Conservation (phyloP, 768 basidiomycete genomes). For the Tylopilus plumbeoviolaceoides region DNA sequence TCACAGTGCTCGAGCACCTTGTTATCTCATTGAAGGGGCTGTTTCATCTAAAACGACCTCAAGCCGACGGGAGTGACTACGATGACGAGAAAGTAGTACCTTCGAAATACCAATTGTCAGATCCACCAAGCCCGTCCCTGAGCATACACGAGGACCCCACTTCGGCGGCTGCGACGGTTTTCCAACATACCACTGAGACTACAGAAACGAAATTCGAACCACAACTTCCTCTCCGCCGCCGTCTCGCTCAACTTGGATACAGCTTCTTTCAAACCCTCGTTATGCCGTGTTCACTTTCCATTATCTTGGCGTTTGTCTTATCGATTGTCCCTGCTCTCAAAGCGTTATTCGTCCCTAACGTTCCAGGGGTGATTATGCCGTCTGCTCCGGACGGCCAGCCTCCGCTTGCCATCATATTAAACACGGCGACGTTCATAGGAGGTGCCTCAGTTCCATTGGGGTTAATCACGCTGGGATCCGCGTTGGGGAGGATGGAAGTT, state of each 20-base stretch:
- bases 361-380: constrained; percentile 42
- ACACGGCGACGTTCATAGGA: constrained; percentile 56
- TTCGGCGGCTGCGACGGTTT: constrained; percentile 3
- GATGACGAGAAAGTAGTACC: constrained; percentile 10
- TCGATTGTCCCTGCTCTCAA: constrained; percentile 56
- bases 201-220: constrained; percentile 2
- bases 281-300: constrained; percentile 48
- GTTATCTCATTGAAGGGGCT: neutral
- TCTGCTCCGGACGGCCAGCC: constrained; percentile 63
- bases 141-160: neutral
- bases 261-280: constrained; percentile 37
- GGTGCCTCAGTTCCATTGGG: constrained; percentile 62
- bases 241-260: constrained; percentile 3
- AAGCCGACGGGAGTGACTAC: neutral
- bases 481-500: constrained; percentile 54
- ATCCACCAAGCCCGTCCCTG: neutral
- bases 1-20: constrained; percentile 9
- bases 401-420: constrained; percentile 58
- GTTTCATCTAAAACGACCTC: neutral
- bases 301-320: constrained; percentile 51
- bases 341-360: constrained; percentile 49
- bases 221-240: neutral
- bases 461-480: constrained; percentile 58
- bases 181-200: neutral
- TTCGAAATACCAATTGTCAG: neutral